Base-by-base conservation (phyloP, 768 basidiomycete genomes). In the Podaxis rugospora region DNA sequence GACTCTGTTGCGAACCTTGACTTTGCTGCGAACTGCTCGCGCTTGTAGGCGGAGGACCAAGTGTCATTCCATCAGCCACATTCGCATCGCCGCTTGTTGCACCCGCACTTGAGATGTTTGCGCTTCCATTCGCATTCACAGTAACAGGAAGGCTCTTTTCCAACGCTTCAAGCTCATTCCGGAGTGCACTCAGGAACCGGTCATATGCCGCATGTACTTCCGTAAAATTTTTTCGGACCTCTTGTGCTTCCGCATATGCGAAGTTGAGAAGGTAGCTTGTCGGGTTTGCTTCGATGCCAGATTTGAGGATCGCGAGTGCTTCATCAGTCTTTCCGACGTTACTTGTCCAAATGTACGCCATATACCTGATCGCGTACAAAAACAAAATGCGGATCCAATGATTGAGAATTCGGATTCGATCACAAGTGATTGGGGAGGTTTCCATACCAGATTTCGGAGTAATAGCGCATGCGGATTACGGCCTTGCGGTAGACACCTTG, bases 401-500 rank as follows among this genome's bases (percentile, higher is more conserved):
- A 27, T 54, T 61, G 52, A 54, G 51, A 32, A 47, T 54, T 60
- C 25, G 35, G 49, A 35, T 25, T 50, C 0, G 39, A 51, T 49
- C 14, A 36, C 23, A 16, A 35, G 23, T 37, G 35, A 39, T 54
- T 35, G 6, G 18, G 54, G 40, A 25, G 39, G 23, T 23, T 36
- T 49, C 69, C 80, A 51, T 65, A 93, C 97, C 96, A 98, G 59
- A 98, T 88, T 73, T 99, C 97, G 3, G 92, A 87, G 71, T 90
- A 97, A 75, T 92, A 98, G 46, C 96, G 80, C 92, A 98, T 92
- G 61, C 92, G 85, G 52, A 92, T 88, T 52, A 97, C 78, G 9
- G 94, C 95, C 73, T 96, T 94, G 64, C 89, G 82, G 70, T 97
- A 93, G 18, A 92, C 91, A 49, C 87, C 85, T 67, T 87, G 86